Evolutionary conservation across 2,329 filamentous ascomycete species (phyloP).

Genomic region (Geoglossum cookeanum): DNA sequence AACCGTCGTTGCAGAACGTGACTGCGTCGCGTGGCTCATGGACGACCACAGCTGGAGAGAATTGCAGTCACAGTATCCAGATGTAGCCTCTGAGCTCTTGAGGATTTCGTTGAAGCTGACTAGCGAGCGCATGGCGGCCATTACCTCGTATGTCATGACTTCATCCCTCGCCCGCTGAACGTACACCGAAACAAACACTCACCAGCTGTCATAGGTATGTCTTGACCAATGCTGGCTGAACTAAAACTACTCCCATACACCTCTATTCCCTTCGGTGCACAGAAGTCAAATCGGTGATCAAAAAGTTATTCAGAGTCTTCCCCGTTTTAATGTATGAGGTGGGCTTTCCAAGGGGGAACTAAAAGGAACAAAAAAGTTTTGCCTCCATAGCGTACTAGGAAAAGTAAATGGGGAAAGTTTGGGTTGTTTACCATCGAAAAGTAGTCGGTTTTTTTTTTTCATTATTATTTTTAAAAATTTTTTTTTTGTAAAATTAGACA

Average conservation of each 20-base stretch:
- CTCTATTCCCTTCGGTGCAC: neutral
- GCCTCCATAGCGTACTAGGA: too few relatives aligned
- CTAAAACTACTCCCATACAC: neutral
- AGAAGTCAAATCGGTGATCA: neutral
- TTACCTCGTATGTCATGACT: constrained; percentile 32
- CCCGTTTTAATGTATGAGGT: too few relatives aligned
- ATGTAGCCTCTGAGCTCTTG: constrained; percentile 67
- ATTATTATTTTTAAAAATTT: too few relatives aligned
- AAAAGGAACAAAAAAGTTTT: too few relatives aligned
- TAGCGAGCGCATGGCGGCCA: constrained; percentile 71
- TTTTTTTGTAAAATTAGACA: too few relatives aligned
- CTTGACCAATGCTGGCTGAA: neutral
- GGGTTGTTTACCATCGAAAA: too few relatives aligned
- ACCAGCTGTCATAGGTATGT: neutral
- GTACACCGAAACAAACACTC: neutral
- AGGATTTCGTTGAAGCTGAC: constrained; percentile 83
- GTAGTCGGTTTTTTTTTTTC: too few relatives aligned
- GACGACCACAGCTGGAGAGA: constrained; percentile 50
- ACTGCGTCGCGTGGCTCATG: constrained; percentile 70
- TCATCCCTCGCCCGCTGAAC: neutral
- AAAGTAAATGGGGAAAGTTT: too few relatives aligned
- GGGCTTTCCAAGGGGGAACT: too few relatives aligned
- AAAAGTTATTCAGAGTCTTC: neutral
- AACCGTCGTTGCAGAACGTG: constrained; percentile 64
- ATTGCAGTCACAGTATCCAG: constrained; percentile 52